These are phyloP conservation scores for Salpingoeca rosetta DNA, from an alignment of 78 protist genomes.

Conservation along the genomic window DNA sequence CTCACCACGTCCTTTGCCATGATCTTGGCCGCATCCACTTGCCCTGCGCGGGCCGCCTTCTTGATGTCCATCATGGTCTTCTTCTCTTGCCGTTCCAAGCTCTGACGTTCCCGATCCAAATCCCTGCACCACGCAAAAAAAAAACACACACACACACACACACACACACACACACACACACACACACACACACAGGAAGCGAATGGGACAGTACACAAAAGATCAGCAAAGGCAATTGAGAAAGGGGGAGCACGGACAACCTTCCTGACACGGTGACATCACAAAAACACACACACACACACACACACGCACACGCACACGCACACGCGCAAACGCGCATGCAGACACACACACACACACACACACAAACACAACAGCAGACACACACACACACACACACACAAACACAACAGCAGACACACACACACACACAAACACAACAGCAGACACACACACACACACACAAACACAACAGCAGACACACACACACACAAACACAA, in stretches of 20 bases:
- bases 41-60: slow-evolving; percentile 69
- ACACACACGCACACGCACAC: too few species aligned
- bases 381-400: neutral
- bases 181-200: too few species aligned
- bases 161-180: too few species aligned
- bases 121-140: slow-evolving; percentile 26
- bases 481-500: neutral
- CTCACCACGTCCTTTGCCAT: slow-evolving; percentile 94
- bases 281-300: too few species aligned
- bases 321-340: too few species aligned
- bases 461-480: neutral
- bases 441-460: neutral
- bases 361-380: too few species aligned
- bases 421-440: too few species aligned
- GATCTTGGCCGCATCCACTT: slow-evolving; percentile 54
- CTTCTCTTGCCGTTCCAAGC: slow-evolving; percentile 69
- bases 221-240: too few species aligned
- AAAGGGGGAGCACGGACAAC: too few species aligned
- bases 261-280: too few species aligned
- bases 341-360: too few species aligned
- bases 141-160: neutral
- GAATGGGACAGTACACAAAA: too few species aligned
- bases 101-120: slow-evolving; percentile 74
- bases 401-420: neutral
- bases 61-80: slow-evolving; percentile 71